A percentile compares a stretch with the other conserved stretches of the same genome.
Evolutionary conservation across 2,329 filamentous ascomycete species (phyloP).

Genomic region (Pseudogymnoascus sp.): DNA sequence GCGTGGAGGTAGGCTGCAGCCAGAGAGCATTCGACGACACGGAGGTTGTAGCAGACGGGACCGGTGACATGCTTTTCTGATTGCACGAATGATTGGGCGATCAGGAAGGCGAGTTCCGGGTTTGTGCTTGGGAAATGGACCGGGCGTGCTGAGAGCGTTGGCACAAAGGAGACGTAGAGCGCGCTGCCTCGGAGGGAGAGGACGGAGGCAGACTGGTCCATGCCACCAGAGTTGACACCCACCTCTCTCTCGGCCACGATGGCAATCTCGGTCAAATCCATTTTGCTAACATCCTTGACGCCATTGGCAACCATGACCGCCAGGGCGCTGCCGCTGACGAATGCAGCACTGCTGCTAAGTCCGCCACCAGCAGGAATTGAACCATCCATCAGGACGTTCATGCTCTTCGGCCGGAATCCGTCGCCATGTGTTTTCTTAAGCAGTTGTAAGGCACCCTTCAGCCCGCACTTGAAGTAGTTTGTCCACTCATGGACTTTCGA

Average conservation of each 20-base stretch:
- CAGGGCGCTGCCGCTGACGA: slow-evolving; percentile 83
- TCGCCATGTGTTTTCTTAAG: slow-evolving; percentile 58
- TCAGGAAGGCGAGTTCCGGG: slow-evolving; percentile 82
- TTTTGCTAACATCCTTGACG: slow-evolving; percentile 73
- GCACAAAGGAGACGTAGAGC: slow-evolving; percentile 83
- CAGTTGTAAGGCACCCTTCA: slow-evolving; percentile 72
- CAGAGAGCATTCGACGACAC: slow-evolving; percentile 90
- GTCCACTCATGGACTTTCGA: slow-evolving; percentile 84
- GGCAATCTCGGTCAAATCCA: slow-evolving; percentile 81
- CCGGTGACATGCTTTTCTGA: slow-evolving; percentile 93
- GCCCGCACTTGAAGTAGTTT: slow-evolving; percentile 95
- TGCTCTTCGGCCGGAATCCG: slow-evolving; percentile 60
- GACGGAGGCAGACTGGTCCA: slow-evolving; percentile 96
- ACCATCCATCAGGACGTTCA: slow-evolving; percentile 86
- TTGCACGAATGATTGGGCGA: slow-evolving; percentile 88
- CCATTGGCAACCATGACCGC: slow-evolving; percentile 84
- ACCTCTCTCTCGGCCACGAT: slow-evolving; percentile 92
- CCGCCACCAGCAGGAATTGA: slow-evolving; percentile 88
- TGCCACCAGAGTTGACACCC: slow-evolving; percentile 93
- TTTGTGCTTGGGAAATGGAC: slow-evolving; percentile 74
- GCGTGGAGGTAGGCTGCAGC: slow-evolving; percentile 65
- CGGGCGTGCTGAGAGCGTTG: slow-evolving; percentile 65
- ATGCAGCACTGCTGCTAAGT: slow-evolving; percentile 86
- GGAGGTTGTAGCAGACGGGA: slow-evolving; percentile 90
- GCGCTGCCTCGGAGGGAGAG: slow-evolving; percentile 82